Percentiles rank a stretch among this genome's conserved stretches.
phyloP scores from a whole-genome alignment of 2,329 filamentous ascomycete genomes.

The Cladosporium sp. region DNA sequence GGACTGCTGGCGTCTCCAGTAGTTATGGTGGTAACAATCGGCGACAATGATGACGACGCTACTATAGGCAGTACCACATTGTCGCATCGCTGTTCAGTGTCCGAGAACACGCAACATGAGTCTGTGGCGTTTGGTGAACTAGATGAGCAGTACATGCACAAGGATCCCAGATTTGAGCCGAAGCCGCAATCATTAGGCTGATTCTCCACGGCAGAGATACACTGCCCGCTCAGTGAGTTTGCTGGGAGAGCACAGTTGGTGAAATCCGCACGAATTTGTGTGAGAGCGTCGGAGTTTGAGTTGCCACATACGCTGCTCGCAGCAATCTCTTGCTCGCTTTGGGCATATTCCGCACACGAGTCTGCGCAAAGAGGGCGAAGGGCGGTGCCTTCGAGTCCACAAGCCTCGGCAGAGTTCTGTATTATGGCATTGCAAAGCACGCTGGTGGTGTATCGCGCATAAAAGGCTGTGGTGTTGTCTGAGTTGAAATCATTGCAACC shows the following conservation, averaged over 20 bases:
- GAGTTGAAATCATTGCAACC: constrained; percentile 79
- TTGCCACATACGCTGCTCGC: constrained; percentile 74
- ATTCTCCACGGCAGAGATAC: constrained; percentile 75
- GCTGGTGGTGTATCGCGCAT: constrained; percentile 90
- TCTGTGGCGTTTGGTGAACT: constrained; percentile 91
- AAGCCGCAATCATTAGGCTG: constrained; percentile 89
- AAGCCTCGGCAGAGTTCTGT: constrained; percentile 77
- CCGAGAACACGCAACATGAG: constrained; percentile 85
- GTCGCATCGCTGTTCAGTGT: constrained; percentile 72
- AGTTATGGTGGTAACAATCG: constrained; percentile 64
- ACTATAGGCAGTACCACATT: constrained; percentile 70
- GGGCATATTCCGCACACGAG: constrained; percentile 82
- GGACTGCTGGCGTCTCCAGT: constrained; percentile 29
- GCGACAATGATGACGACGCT: constrained; percentile 62
- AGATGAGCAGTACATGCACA: constrained; percentile 83
- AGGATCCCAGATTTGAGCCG: constrained; percentile 66
- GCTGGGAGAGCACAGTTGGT: constrained; percentile 82
- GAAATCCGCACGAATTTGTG: constrained; percentile 88
- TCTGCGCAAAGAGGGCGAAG: constrained; percentile 83
- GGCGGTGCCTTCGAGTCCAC: constrained; percentile 64
- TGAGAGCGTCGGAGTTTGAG: constrained; percentile 65
- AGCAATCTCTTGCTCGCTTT: constrained; percentile 83
- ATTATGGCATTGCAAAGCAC: constrained; percentile 92
- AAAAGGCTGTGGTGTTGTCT: constrained; percentile 76
- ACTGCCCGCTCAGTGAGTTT: constrained; percentile 72